Conservation (phyloP, 805 yeast genomes). For the Ogataea trehaloabstinens region DNA sequence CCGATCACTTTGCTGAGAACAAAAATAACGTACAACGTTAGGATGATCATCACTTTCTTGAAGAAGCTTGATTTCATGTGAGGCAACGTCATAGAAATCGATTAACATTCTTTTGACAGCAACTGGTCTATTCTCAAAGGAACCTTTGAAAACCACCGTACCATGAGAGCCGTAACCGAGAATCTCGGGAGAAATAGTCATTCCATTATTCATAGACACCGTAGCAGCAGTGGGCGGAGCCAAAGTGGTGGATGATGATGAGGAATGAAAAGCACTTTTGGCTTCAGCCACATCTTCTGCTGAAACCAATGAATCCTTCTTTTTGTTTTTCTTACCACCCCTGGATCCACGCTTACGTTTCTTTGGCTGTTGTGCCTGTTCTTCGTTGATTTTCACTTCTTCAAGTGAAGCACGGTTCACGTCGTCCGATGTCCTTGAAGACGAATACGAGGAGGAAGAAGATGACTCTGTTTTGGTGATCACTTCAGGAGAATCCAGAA, state of each 20-base stretch:
- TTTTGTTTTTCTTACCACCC: constrained; percentile 69
- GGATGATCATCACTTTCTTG: constrained; percentile 98
- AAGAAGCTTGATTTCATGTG: constrained; percentile 80
- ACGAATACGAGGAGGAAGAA: constrained; percentile 15
- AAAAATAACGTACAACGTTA: constrained; percentile 87
- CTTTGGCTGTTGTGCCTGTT: constrained; percentile 34
- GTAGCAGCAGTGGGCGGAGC: constrained; percentile 8
- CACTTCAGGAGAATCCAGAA: constrained; percentile 12
- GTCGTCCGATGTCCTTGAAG: constrained; percentile 10
- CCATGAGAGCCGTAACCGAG: constrained; percentile 97
- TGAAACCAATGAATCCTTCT: constrained; percentile 21
- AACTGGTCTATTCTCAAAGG: constrained; percentile 88
- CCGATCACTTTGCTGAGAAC: constrained; percentile 86
- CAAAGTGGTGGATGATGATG: constrained; percentile 3
- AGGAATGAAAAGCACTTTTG: constrained; percentile 2
- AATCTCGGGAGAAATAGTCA: constrained; percentile 68
- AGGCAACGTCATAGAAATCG: constrained; percentile 91
- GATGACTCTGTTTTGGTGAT: constrained; percentile 11
- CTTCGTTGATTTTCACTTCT: constrained; percentile 13
- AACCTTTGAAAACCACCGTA: constrained; percentile 88
- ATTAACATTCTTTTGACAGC: constrained; percentile 93
- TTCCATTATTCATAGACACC: constrained; percentile 34
- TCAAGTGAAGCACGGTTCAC: background rate
- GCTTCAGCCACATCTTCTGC: constrained; percentile 3
- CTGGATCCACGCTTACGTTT: constrained; percentile 82